Base-by-base conservation (phyloP, 1,139 yeast species). In the Arxiozyma bovina region DNA sequence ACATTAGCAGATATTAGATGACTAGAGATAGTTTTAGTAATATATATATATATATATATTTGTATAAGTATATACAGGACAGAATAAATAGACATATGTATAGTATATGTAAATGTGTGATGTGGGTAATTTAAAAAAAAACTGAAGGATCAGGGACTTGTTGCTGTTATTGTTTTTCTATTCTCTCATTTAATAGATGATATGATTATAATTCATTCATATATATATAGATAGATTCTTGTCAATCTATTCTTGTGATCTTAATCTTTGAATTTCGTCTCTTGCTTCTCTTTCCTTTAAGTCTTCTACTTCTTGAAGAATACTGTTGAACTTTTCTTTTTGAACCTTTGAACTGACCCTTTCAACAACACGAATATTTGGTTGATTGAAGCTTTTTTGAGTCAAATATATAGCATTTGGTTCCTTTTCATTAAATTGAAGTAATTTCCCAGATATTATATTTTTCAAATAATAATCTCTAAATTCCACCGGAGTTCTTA, bases 331-430 rank as follows among this genome's bases (percentile, higher is more conserved):
- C 54, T 71, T 73, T 60, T 71, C 64, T 60, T 72, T 72, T 62
- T 74, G 75, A 50, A 70, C 69, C 58, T 64, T 65, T 52, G 72
- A 68, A 57, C 74, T 71, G 50, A 75, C 73, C 55, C 70, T 72
- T 18, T 73, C 74, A n/a, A 74, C 71, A 38, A 81, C 63, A 23
- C 71, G 69, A 53, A 83, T 72, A 64, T 82, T 82, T 42, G 79
- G 72, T 48, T 82, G 79, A 25, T 70, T 71, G 58, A 74, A 80
- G 20, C 74, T 74, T 40, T 71, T 66, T 22, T 73, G 70, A 57
- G 80, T 77, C 61, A 88, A 73, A 69, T 85, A 80, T 53, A 89
- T 80, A 46, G 89, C 93, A 60, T 86, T 80, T 27, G 96, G 94
- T 67, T 82, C 81, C 65, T 84, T 77, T 69, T 86, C 95, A 61